These are phyloP conservation scores for Plasmodium fragile DNA, from an alignment of 169 alveolate species.

Conservation along the genomic window DNA sequence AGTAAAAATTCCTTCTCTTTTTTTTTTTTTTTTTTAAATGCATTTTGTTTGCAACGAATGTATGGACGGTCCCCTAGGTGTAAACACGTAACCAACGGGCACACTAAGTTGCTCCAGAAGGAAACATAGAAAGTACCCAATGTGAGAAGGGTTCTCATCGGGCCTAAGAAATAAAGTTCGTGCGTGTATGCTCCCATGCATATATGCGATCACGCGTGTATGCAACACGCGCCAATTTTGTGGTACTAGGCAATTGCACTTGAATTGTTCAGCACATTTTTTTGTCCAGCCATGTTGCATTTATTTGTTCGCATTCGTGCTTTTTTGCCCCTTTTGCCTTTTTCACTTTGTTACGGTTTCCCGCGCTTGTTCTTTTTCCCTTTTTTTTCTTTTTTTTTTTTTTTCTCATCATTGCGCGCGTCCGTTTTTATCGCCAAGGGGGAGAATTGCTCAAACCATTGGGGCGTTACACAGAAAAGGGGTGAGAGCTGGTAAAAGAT, in stretches of 20 bases:
- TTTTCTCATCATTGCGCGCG: neutral
- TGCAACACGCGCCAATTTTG: neutral
- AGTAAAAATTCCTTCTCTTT: neutral
- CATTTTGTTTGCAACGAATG: slow-evolving; percentile 5
- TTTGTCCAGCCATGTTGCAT: neutral
- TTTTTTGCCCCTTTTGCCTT: neutral
- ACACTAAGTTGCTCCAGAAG: neutral
- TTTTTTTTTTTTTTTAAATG: neutral
- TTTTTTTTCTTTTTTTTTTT: neutral
- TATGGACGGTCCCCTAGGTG: neutral
- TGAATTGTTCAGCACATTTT: neutral
- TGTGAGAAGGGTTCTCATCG: neutral
- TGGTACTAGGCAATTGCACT: neutral
- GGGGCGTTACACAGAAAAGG: neutral
- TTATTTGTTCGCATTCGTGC: neutral
- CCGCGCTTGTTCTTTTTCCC: neutral
- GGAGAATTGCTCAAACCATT: neutral
- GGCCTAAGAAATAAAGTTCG: neutral
- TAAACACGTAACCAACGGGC: neutral
- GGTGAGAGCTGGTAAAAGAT: neutral
- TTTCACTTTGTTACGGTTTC: neutral
- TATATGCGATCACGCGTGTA: neutral
- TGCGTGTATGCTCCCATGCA: neutral
- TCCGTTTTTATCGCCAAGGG: neutral
- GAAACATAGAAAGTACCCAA: neutral